Evolutionary conservation across 1,284 basidiomycete species (phyloP).

Genomic region (Moesziomyces sp.): DNA sequence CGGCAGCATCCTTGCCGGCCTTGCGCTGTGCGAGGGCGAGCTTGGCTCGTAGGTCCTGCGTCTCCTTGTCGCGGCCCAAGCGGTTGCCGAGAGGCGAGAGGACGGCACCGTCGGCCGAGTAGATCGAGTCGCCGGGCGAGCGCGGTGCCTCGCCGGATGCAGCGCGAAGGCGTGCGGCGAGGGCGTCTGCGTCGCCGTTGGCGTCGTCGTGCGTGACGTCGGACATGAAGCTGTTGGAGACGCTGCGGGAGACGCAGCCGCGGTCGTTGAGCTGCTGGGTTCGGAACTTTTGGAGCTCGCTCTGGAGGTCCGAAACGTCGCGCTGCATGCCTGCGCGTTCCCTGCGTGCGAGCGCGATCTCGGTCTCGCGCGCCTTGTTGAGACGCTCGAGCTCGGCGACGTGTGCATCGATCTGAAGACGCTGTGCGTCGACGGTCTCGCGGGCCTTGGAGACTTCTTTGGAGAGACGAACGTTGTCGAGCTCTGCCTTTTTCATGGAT

Average conservation of each 20-base stretch:
- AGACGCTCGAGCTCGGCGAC: conserved; percentile 77
- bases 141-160: conserved; percentile 34
- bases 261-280: conserved; percentile 42
- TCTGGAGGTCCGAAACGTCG: conserved; percentile 90
- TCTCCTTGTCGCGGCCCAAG: conserved; percentile 50
- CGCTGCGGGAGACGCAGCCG: conserved; percentile 39
- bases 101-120: conserved; percentile 41
- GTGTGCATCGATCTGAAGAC: conserved; percentile 84
- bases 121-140: conserved; percentile 46
- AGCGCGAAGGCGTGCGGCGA: conserved; percentile 36
- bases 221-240: conserved; percentile 53
- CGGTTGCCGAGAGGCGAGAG: conserved; percentile 47
- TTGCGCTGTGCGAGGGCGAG: conserved; percentile 60
- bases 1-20: conserved; percentile 59
- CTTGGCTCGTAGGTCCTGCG: conserved; percentile 59
- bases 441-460: conserved; percentile 79
- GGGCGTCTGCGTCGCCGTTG: conserved; percentile 31
- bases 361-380: conserved; percentile 88
- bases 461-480: conserved; percentile 83
- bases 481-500: conserved; percentile 77
- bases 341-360: conserved; percentile 87
- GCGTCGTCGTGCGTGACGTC: conserved; percentile 34
- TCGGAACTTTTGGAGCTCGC: conserved; percentile 72
- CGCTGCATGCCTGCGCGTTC: conserved; percentile 85
- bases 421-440: conserved; percentile 83